Conservation (phyloP, 805 yeast species). For the Candida parachauliodes region DNA sequence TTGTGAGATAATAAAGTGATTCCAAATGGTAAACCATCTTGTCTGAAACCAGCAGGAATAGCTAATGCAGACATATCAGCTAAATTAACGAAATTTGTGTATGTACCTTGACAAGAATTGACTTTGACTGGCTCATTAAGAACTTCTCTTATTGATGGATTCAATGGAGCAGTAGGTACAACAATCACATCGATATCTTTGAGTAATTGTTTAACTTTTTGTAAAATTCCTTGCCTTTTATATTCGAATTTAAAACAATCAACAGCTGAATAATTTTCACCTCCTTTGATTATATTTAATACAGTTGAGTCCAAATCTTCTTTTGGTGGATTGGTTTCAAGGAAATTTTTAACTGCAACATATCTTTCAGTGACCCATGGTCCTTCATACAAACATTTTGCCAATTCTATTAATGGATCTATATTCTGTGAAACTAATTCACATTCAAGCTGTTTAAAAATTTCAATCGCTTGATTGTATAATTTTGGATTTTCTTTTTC, state of each 20-base stretch:
- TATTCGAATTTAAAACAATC: slow-evolving; percentile 84
- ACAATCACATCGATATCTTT: slow-evolving; percentile 67
- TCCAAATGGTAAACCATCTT: slow-evolving; percentile 89
- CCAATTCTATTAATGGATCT: slow-evolving; percentile 71
- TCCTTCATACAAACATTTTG: slow-evolving; percentile 89
- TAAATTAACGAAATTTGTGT: slow-evolving; percentile 93
- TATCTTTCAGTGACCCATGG: slow-evolving; percentile 99
- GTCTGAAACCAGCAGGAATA: slow-evolving; percentile 79
- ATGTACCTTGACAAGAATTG: slow-evolving; percentile 94
- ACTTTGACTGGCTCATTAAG: slow-evolving; percentile 73
- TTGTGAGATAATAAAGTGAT: slow-evolving; percentile 78
- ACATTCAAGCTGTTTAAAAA: slow-evolving; percentile 44
- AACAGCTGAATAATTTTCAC: slow-evolving; percentile 74
- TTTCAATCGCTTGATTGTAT: slow-evolving; percentile 57
- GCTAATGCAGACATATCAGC: slow-evolving; percentile 93
- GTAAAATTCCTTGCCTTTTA: slow-evolving; percentile 75
- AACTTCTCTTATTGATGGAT: slow-evolving; percentile 75
- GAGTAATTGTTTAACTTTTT: slow-evolving; percentile 55
- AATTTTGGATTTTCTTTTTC: slow-evolving; percentile 74
- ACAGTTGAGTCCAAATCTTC: slow-evolving; percentile 84
- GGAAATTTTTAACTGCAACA: slow-evolving; percentile 73
- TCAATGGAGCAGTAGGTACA: slow-evolving; percentile 93
- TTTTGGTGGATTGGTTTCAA: slow-evolving; percentile 65
- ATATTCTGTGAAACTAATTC: slow-evolving; percentile 64
- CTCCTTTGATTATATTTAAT: slow-evolving; percentile 67